phyloP scores from a whole-genome alignment of 441 rosid species.

The Gossypium lobatum region DNA sequence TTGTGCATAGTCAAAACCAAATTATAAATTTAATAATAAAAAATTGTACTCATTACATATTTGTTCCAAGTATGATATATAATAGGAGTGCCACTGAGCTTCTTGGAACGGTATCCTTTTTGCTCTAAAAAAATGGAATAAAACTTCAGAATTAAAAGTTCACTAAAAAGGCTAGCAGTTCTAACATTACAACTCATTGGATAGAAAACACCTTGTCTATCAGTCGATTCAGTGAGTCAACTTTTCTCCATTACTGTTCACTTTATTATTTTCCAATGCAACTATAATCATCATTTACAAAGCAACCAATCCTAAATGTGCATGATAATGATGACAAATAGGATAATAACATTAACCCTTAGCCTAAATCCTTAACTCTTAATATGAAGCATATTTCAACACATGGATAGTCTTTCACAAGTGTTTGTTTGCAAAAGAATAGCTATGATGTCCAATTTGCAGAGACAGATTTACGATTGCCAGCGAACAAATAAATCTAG shows the following conservation, averaged over 20 bases:
- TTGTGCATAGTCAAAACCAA: background rate
- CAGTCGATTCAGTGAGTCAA: too few species aligned
- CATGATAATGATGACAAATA: background rate
- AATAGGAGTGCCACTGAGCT: background rate
- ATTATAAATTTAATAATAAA: background rate
- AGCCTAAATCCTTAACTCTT: background rate
- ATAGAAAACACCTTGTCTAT: too few species aligned
- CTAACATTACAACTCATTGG: background rate
- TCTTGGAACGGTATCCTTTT: background rate
- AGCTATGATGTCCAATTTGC: background rate
- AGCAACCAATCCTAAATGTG: background rate
- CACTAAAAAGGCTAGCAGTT: background rate
- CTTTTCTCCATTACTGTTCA: too few species aligned
- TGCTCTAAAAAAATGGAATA: background rate
- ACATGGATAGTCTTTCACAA: background rate
- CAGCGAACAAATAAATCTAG: background rate
- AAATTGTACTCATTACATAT: too few species aligned
- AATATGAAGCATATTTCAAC: background rate
- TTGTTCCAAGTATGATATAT: background rate
- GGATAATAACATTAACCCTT: background rate
- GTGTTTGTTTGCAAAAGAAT: background rate
- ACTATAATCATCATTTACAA: background rate
- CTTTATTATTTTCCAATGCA: background rate
- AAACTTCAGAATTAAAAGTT: background rate
- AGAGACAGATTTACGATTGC: background rate